Evolutionary conservation across 2,329 filamentous ascomycete genomes (phyloP).

Genomic region (Capronia coronata): DNA sequence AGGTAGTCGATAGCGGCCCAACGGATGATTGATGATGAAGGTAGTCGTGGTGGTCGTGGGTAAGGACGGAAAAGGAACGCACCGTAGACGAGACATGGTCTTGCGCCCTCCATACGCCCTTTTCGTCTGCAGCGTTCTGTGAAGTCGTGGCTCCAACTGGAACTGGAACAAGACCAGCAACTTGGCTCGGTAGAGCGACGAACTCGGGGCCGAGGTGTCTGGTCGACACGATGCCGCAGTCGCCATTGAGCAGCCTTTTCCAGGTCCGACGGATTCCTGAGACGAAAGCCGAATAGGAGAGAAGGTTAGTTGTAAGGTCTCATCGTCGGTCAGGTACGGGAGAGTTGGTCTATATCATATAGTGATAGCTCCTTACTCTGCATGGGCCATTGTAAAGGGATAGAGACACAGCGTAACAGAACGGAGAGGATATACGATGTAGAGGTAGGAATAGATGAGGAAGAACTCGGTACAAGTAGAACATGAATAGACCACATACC

Average conservation of each 20-base stretch:
- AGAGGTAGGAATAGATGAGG: too few species aligned
- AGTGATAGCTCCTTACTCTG: too few species aligned
- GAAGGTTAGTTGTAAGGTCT: background rate
- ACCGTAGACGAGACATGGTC: conserved; percentile 43
- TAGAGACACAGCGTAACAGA: too few species aligned
- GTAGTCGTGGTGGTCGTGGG: too few species aligned
- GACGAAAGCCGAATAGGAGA: background rate
- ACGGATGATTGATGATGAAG: too few species aligned
- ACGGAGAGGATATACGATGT: too few species aligned
- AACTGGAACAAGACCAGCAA: conserved; percentile 73
- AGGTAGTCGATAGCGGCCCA: too few species aligned
- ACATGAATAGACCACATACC: conserved; percentile 41
- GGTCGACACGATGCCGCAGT: conserved; percentile 74
- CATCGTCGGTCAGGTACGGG: too few species aligned
- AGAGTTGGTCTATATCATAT: too few species aligned
- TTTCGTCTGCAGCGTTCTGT: background rate
- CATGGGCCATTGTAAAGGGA: too few species aligned
- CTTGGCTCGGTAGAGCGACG: conserved; percentile 68
- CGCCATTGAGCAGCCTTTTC: conserved; percentile 69
- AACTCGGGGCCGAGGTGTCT: conserved; percentile 57
- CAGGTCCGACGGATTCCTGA: conserved; percentile 67
- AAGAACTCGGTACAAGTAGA: background rate
- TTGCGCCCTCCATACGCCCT: background rate
- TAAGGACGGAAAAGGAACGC: too few species aligned
- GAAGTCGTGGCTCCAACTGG: background rate